Percentiles rank a stretch among this genome's conserved stretches.
Evolutionary conservation across 2,329 filamentous ascomycete species (phyloP).

Genomic region (Chaetomium strumarium): DNA sequence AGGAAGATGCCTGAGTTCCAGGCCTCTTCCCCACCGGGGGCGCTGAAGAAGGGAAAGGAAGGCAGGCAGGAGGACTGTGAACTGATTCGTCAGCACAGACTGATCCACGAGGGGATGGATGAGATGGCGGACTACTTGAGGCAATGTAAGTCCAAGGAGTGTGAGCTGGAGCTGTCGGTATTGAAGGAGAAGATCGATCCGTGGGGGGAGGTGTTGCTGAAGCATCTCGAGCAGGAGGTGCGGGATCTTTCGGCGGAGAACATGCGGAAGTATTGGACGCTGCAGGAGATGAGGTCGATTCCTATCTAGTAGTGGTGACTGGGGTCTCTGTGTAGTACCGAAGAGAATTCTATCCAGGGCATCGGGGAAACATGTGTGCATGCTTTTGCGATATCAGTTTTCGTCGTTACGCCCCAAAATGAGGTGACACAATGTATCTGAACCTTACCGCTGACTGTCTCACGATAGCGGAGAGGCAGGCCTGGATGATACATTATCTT

Average conservation of each 20-base stretch:
- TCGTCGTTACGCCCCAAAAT: no score
- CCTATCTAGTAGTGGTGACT: conserved; percentile 48
- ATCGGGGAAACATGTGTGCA: no score
- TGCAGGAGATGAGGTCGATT: conserved; percentile 66
- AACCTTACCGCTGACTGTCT: no score
- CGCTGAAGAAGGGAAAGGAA: background rate
- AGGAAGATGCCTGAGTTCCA: conserved; percentile 73
- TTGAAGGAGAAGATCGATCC: conserved; percentile 67
- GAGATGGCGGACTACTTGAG: conserved; percentile 59
- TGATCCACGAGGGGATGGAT: conserved; percentile 74
- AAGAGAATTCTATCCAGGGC: no score
- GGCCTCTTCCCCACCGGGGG: conserved; percentile 20
- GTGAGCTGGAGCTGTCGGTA: conserved; percentile 48
- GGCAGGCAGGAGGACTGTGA: conserved; percentile 42
- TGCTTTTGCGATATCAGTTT: no score
- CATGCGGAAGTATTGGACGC: conserved; percentile 77
- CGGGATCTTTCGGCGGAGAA: conserved; percentile 72
- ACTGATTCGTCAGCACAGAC: conserved; percentile 66
- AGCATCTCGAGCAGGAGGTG: conserved; percentile 81
- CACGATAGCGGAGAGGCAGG: no score
- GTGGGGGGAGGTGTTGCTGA: conserved; percentile 75
- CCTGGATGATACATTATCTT: no score
- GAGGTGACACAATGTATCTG: no score
- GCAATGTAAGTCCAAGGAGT: conserved; percentile 57
- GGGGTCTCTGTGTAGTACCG: background rate